These are phyloP conservation scores for Setaria viridis DNA, from an alignment of 202 grass and related monocot genomes.

Conservation along the genomic window DNA sequence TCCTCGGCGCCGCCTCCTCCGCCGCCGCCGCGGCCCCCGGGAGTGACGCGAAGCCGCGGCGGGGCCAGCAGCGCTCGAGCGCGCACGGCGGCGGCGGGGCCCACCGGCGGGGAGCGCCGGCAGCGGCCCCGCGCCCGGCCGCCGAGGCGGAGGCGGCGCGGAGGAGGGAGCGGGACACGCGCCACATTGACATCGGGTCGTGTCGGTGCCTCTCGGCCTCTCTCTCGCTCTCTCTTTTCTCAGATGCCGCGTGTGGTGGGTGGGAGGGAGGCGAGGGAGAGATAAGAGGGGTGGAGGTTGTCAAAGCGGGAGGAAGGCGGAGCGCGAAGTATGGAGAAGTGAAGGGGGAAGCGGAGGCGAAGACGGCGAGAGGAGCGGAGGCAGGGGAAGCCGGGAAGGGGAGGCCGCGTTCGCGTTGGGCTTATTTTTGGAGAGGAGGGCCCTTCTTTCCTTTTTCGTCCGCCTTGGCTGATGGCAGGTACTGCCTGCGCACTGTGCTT, in stretches of 20 bases:
- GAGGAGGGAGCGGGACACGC: constrained; percentile 56
- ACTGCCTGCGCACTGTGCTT: neutral
- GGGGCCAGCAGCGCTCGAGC: neutral
- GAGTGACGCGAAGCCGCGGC: constrained; percentile 26
- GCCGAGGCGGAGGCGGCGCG: constrained; percentile 47
- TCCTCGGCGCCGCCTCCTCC: neutral
- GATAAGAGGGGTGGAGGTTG: constrained; percentile 44
- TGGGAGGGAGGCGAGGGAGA: neutral
- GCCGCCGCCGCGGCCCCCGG: constrained; percentile 17
- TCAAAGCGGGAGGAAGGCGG: constrained; percentile 45
- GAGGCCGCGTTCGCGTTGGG: neutral
- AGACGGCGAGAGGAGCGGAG: neutral
- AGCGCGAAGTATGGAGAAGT: constrained; percentile 49
- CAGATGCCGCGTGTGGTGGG: constrained; percentile 4
- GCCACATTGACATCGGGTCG: constrained; percentile 60
- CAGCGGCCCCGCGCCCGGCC: constrained; percentile 2
- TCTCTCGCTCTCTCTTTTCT: neutral
- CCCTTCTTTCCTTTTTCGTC: neutral
- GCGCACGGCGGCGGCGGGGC: neutral
- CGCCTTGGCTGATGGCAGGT: neutral
- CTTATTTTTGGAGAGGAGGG: constrained; percentile 33
- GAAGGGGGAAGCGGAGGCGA: neutral
- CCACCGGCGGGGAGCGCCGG: neutral
- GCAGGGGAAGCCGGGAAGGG: no score
- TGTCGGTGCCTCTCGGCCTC: neutral